These are phyloP conservation scores for Kodamaea kaohsiungensis DNA, from an alignment of 805 yeast genomes.

Conservation along the genomic window DNA sequence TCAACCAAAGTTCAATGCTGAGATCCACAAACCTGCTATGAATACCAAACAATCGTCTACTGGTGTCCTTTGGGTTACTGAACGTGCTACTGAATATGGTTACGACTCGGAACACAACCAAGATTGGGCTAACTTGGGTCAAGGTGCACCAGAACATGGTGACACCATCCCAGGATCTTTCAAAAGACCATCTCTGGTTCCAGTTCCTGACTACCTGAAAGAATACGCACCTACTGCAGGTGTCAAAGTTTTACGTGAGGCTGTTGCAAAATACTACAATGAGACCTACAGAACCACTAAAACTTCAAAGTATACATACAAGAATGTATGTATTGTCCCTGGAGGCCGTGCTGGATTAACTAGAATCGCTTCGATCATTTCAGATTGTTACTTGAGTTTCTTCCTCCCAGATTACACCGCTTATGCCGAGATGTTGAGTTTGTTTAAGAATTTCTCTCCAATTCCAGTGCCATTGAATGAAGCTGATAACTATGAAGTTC, in stretches of 20 bases:
- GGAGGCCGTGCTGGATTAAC: constrained; percentile 66
- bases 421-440: constrained; percentile 62
- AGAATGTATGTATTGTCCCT: constrained; percentile 63
- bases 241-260: constrained; percentile 51
- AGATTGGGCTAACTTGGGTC: constrained; percentile 62
- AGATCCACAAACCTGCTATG: constrained; percentile 56
- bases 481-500: constrained; percentile 56
- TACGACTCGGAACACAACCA: constrained; percentile 38
- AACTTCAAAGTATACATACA: constrained; percentile 56
- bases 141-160: constrained; percentile 67
- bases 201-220: constrained; percentile 48
- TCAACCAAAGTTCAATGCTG: constrained; percentile 44
- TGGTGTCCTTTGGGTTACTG: constrained; percentile 67
- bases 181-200: constrained; percentile 49
- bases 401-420: constrained; percentile 67
- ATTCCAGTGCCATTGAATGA: constrained; percentile 63
- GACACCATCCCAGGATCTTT: constrained; percentile 59
- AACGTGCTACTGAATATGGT: constrained; percentile 59
- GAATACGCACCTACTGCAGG: constrained; percentile 67
- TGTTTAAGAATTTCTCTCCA: constrained; percentile 62
- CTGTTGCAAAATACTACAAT: constrained; percentile 59
- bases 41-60: constrained; percentile 60
- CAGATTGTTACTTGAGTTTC: constrained; percentile 59
- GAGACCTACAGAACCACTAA: constrained; percentile 51
- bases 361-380: constrained; percentile 59